These are phyloP conservation scores for Dissophora globulifera DNA, from an alignment of 192 early-diverging fungal species.

Conservation along the genomic window DNA sequence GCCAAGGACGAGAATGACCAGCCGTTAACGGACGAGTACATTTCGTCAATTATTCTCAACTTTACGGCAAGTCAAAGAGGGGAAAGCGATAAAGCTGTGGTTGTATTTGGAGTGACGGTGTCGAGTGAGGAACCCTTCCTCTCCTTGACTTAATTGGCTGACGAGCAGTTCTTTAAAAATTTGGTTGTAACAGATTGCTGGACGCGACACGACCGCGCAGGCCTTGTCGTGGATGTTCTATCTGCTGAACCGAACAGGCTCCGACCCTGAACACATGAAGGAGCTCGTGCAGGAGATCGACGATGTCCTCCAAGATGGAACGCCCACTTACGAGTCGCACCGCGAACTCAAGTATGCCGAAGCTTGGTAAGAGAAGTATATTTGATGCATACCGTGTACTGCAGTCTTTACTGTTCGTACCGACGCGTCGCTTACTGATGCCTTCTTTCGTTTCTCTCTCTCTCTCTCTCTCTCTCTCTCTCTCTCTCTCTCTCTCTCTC, in stretches of 20 bases:
- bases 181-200: constrained; percentile 13
- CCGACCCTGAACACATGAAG: constrained; percentile 32
- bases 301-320: constrained; percentile 4
- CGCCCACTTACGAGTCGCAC: constrained; percentile 31
- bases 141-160: too few species aligned
- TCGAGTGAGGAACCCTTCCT: too few species aligned
- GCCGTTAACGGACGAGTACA: constrained; percentile 48
- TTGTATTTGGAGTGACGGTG: too few species aligned
- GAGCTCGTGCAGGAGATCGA: constrained; percentile 48
- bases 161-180: too few species aligned
- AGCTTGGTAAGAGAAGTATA: constrained; percentile 33
- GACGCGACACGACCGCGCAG: constrained; percentile 68
- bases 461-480: neutral
- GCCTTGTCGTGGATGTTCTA: constrained; percentile 66
- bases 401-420: too few species aligned
- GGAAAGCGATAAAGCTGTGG: too few species aligned
- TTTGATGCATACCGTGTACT: too few species aligned
- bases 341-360: constrained; percentile 35
- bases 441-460: neutral
- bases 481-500: neutral
- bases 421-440: neutral
- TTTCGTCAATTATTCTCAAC: constrained; percentile 61
- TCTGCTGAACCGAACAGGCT: constrained; percentile 30
- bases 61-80: constrained; percentile 26
- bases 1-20: constrained; percentile 52